Evolutionary conservation across 164 flowering plant genomes (phyloP).

Genomic region (Tetracentron sinense): DNA sequence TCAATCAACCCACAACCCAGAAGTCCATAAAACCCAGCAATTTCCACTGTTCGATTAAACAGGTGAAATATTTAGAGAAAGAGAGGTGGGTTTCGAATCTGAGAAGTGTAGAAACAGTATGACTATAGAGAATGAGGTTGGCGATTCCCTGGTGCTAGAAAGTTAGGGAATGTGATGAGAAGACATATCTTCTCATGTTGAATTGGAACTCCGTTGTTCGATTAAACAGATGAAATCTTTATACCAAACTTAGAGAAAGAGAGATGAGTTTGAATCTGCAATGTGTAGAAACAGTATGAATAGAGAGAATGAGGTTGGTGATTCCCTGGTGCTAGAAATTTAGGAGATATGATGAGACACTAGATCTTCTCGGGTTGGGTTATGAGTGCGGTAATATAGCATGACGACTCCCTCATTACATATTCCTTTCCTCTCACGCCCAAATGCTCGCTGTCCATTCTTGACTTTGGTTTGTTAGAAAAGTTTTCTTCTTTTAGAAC

Average conservation of each 20-base stretch:
- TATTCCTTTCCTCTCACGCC: too few species aligned
- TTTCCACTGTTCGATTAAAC: too few species aligned
- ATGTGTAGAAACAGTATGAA: slow-evolving; percentile 21
- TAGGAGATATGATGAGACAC: slow-evolving; percentile 31
- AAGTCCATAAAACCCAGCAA: slow-evolving; percentile 19
- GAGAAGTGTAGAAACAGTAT: slow-evolving; percentile 35
- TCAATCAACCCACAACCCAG: slow-evolving; percentile 26
- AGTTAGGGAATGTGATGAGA: slow-evolving; percentile 33
- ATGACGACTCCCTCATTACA: too few species aligned
- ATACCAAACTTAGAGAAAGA: slow-evolving; percentile 18
- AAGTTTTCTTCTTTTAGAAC: too few species aligned
- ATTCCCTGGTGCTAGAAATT: slow-evolving; percentile 43
- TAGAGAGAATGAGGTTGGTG: slow-evolving; percentile 32
- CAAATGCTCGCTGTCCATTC: too few species aligned
- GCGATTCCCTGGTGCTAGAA: slow-evolving; percentile 45
- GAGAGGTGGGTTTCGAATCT: too few species aligned
- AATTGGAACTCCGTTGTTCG: slow-evolving; percentile 16
- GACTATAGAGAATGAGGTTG: slow-evolving; percentile 32
- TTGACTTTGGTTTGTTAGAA: too few species aligned
- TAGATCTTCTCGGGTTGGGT: slow-evolving; percentile 25
- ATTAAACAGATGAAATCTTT: slow-evolving; percentile 14
- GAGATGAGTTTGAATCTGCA: slow-evolving; percentile 20
- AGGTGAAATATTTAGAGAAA: too few species aligned
- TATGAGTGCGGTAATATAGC: too few species aligned
- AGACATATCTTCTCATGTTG: slow-evolving; percentile 35